phyloP scores from a whole-genome alignment of 176 grass and related monocot species.

The Saccharum officinarum region DNA sequence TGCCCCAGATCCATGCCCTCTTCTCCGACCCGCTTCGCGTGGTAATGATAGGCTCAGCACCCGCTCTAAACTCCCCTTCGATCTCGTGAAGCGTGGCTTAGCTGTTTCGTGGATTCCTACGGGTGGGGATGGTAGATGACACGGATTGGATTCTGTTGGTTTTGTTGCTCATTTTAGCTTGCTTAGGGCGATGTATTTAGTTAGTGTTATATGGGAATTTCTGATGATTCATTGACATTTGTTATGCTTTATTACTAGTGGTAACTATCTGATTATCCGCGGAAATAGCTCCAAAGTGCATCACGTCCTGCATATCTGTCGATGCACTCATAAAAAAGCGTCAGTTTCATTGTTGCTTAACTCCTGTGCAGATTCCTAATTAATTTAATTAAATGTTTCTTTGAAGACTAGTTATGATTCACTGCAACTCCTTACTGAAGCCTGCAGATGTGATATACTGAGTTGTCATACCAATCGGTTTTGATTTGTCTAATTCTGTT shows the following conservation, averaged over 20 bases:
- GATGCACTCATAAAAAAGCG: background rate
- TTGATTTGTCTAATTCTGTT: slow-evolving; percentile 15
- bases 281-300: background rate
- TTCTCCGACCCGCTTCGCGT: slow-evolving; percentile 91
- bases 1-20: slow-evolving; percentile 84
- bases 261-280: background rate
- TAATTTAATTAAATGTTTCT: background rate
- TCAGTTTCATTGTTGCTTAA: background rate
- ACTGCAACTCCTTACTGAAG: background rate
- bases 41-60: slow-evolving; percentile 47
- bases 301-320: background rate
- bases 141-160: background rate
- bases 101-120: background rate
- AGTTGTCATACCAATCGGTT: background rate
- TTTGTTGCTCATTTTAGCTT: background rate
- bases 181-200: background rate
- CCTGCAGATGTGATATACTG: background rate
- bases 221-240: background rate
- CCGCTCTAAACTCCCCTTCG: background rate
- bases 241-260: background rate
- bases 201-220: background rate
- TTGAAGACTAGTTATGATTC: background rate
- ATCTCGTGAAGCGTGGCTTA: background rate
- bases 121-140: background rate
- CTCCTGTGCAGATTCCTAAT: background rate